Evolutionary conservation across 2,329 filamentous ascomycete genomes (phyloP), one percentile per base, ranked within the genome.

Genomic region (Monosporascus sp.): DNA sequence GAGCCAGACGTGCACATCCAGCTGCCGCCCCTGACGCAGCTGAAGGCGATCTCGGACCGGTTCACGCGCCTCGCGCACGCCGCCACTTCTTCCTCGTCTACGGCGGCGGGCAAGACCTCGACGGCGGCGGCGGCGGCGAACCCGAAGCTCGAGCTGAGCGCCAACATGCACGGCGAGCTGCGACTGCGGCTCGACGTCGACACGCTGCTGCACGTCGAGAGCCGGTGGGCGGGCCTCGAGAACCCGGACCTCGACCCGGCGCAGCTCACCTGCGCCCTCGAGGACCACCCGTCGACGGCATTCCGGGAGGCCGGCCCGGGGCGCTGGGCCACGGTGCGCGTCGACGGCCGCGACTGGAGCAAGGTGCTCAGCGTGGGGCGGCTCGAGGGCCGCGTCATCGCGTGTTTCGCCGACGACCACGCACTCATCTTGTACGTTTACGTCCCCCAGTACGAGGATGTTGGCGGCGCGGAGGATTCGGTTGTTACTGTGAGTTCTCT

Each of bases 1-100:
- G 91, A 96, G 63, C 91, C 93, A 40, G 94, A 97, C 65, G 92
- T 97, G 3, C 89, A 97, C 72, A 96, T 99, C 65, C 85, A 91
- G 51, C 79, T 99, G 3, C 94, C 94, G 0, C 87, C 90, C 5
- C 76, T 99, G 5, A 78, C 91, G 43, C 92, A 97, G 66, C 79
- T 99, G 54, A 97, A 97, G 68, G 88, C 87, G 58, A 94, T 99
- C 57, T 96, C 91, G 4, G 94, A 99, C 70, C 86, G 94, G 51
- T 97, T 97, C 72, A 97, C 91, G 43, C 93, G 89, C 65, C 82
- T 97, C 3, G 90, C 89, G 3, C 72, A 81, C 48, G 74, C 63
- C n/a, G 55, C 64, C 7, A 62, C 65, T 37, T 35, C 59, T 17
- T 51, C 61, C 18, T 15, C 55, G 4, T 58, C 58, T 40, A 55